phyloP scores from a whole-genome alignment of 768 basidiomycete species.

The Exsudoporus frostii region DNA sequence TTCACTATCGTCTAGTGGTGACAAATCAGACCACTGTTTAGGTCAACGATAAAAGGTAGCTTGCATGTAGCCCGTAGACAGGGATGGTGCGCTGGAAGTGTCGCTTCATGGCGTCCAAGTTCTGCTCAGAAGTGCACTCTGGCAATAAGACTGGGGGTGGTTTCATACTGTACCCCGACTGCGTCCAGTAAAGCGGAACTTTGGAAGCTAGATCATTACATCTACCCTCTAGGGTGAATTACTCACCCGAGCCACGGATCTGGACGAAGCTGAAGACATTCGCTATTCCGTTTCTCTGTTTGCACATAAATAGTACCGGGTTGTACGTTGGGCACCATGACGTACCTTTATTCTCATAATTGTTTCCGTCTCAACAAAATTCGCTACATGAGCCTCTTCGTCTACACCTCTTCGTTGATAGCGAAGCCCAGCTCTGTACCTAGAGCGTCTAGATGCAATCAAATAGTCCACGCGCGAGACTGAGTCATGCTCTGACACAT shows the following conservation, averaged over 20 bases:
- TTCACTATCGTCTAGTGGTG: conserved; percentile 70
- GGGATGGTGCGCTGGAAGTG: conserved; percentile 69
- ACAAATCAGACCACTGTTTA: conserved; percentile 4
- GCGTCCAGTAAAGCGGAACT: conserved; percentile 95
- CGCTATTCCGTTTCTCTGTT: conserved; percentile 65
- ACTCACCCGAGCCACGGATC: conserved; percentile 81
- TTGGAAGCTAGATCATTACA: conserved; percentile 8
- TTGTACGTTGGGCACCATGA: background rate
- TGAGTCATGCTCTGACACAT: conserved; percentile 35
- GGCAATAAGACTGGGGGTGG: conserved; percentile 77
- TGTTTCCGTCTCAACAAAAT: conserved; percentile 95
- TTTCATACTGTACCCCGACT: conserved; percentile 82
- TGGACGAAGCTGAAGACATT: conserved; percentile 91
- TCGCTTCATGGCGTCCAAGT: conserved; percentile 62
- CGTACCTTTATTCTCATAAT: conserved; percentile 78
- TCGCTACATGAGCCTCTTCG: conserved; percentile 89
- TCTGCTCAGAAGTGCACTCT: conserved; percentile 71
- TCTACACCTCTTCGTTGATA: conserved; percentile 96
- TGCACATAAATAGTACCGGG: background rate
- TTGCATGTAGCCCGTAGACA: conserved; percentile 76
- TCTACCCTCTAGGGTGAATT: background rate
- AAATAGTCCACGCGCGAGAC: conserved; percentile 64
- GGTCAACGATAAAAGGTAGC: conserved; percentile 17
- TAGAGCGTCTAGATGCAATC: conserved; percentile 81
- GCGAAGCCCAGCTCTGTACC: conserved; percentile 86